phyloP scores from a whole-genome alignment of 2,329 filamentous ascomycete genomes.

The Diplodia intermedia region DNA sequence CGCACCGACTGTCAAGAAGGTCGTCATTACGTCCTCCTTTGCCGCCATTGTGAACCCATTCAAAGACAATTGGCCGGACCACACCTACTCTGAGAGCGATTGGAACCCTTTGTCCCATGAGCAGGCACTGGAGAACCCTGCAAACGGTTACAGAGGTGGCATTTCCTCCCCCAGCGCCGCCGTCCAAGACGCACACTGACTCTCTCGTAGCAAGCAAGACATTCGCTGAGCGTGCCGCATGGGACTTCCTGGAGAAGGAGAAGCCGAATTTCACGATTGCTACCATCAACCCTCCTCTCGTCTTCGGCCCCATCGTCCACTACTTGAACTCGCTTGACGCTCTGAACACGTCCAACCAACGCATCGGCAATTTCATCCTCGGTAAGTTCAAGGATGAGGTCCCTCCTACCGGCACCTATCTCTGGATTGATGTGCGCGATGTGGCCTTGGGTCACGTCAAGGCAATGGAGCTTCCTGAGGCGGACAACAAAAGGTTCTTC shows the following conservation, averaged over 20 bases:
- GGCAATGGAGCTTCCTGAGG: conserved; percentile 62
- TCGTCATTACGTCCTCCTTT: conserved; percentile 74
- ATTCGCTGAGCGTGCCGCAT: conserved; percentile 64
- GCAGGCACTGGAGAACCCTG: conserved; percentile 54
- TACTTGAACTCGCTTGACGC: conserved; percentile 67
- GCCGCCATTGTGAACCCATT: conserved; percentile 66
- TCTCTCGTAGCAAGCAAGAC: conserved; percentile 61
- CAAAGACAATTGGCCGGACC: conserved; percentile 58
- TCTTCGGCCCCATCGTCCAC: conserved; percentile 61
- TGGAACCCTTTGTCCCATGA: conserved; percentile 65
- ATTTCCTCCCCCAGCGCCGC: conserved; percentile 2
- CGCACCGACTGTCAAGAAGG: conserved; percentile 72
- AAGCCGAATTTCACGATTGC: conserved; percentile 58
- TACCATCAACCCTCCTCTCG: conserved; percentile 59
- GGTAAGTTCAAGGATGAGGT: conserved; percentile 67
- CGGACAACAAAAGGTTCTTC: conserved; percentile 70
- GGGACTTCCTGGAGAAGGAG: conserved; percentile 60
- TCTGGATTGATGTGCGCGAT: conserved; percentile 59
- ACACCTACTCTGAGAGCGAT: conserved; percentile 61
- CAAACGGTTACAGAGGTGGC: conserved; percentile 53
- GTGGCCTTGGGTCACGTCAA: conserved; percentile 69
- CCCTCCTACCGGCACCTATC: conserved; percentile 62
- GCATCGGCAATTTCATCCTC: conserved; percentile 67
- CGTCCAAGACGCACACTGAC: neutral
- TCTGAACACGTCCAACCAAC: conserved; percentile 76